phyloP scores from a whole-genome alignment of 1,139 yeast species.

The Geotrichum phurueaensis region DNA sequence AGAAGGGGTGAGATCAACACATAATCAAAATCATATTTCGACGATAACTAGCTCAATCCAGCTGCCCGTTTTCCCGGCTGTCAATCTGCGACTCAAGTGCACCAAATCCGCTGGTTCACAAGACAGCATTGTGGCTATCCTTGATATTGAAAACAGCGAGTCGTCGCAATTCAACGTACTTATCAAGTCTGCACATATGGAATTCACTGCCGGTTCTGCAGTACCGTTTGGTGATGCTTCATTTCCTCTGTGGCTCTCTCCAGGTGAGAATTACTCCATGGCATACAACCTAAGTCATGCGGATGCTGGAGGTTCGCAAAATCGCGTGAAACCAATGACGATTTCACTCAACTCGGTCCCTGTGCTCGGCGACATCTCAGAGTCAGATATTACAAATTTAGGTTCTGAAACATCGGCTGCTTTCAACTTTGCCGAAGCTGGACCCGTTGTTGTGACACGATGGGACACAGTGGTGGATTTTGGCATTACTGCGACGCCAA shows the following conservation, averaged over 20 bases:
- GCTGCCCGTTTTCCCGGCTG: conserved; percentile 45
- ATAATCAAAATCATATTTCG: conserved; percentile 1
- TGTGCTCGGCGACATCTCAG: conserved; percentile 25
- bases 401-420: background rate
- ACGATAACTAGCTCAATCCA: conserved; percentile 10
- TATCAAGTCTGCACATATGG: conserved; percentile 38
- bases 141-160: conserved; percentile 51
- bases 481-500: conserved; percentile 44
- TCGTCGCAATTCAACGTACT: conserved; percentile 30
- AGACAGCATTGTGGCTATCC: conserved; percentile 46
- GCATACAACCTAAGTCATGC: conserved; percentile 28
- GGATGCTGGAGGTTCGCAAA: conserved; percentile 22
- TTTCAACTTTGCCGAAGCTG: conserved; percentile 6
- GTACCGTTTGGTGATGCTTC: conserved; percentile 34
- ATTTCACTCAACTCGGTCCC: conserved; percentile 26
- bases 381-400: conserved; percentile 1
- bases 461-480: conserved; percentile 63
- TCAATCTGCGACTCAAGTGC: conserved; percentile 52
- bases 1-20: background rate
- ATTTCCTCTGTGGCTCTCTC: conserved; percentile 32
- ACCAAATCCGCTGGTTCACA: conserved; percentile 53
- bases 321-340: conserved; percentile 26
- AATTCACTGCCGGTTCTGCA: conserved; percentile 41
- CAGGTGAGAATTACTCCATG: conserved; percentile 35
- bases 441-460: conserved; percentile 44